Base-by-base conservation (phyloP, 768 basidiomycete species). In the Phlegmacium glaucopus region DNA sequence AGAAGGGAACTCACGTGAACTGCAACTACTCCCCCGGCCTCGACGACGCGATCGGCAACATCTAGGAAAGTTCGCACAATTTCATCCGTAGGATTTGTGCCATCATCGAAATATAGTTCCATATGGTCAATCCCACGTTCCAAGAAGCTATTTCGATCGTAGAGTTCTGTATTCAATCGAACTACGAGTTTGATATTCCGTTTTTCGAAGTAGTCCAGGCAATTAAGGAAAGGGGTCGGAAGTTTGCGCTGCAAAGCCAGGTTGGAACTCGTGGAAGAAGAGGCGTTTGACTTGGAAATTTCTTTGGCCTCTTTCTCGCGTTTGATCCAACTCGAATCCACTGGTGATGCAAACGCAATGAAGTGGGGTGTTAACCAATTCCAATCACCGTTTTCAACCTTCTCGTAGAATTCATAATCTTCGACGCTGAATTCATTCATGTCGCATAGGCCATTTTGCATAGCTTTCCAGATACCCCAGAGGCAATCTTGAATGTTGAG, bases 91-190 rank as follows among this genome's bases (percentile, higher is more conserved):
- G 95, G 95, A 65, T 98, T 98, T 17, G 94, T 96, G 16, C 96
- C 96, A 63, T 99, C 96, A 65, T 97, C 94, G 56, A 96, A 98
- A 67, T 95, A 97, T 53, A 97, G 78, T 56, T 95, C 93, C 69
- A 87, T 76, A 62, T 96, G 91, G 56, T 85, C 83, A 60, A 95
- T 88, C 9, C 91, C 92, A 39, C 80, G 82, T 57, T 90, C 88
- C 58, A 84, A 62, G 69, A 96, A 97, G 9, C 87, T 77, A 45
- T 75, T 69, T 47, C 80, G 77, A 64, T 95, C 93, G 66, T 94
- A 99, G 15, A 98, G 75, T 55, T 91, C 80, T 49, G 94, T 94
- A 65, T 99, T 99, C 26, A 97, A 69, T 48, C 96, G 87, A 47
- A 99, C 85, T 39, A 99, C 94, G 18, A 95, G 75, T 66, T 90